A percentile compares a stretch with the other conserved stretches of the same genome.
These are phyloP conservation scores for Phytophthora fragariaefolia DNA, from an alignment of 352 stramenopile genomes.

Conservation along the genomic window DNA sequence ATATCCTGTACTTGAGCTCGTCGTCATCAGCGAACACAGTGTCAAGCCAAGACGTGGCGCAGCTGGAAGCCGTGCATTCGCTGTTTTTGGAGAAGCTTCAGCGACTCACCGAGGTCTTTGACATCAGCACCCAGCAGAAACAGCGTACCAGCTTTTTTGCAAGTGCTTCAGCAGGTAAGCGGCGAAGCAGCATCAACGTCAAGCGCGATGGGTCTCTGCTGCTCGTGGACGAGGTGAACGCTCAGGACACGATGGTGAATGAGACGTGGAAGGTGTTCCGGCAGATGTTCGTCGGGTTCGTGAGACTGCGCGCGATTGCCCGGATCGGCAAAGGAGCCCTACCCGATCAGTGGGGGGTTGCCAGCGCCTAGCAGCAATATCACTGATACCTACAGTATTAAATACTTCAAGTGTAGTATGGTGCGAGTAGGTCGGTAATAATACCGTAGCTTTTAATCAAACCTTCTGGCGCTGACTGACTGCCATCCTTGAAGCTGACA, in stretches of 20 bases:
- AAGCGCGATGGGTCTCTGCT: conserved; percentile 28
- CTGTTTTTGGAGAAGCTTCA: conserved; percentile 66
- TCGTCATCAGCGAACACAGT: conserved; percentile 46
- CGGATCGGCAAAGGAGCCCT: conserved; percentile 63
- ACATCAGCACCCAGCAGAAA: conserved; percentile 1
- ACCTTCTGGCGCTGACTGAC: too few species aligned
- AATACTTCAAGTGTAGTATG: too few species aligned
- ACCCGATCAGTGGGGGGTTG: conserved; percentile 57
- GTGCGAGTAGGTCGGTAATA: too few species aligned
- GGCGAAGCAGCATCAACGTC: conserved; percentile 34
- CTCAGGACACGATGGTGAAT: conserved; percentile 51
- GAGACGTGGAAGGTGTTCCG: conserved; percentile 83
- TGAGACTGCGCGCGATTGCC: conserved; percentile 54
- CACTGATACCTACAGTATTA: too few species aligned
- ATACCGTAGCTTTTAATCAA: too few species aligned
- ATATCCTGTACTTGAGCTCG: conserved; percentile 65
- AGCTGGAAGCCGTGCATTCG: conserved; percentile 61
- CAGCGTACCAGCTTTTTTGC: background rate
- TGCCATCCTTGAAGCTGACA: too few species aligned
- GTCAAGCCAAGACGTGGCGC: conserved; percentile 74
- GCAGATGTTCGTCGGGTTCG: conserved; percentile 71
- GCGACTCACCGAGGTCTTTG: conserved; percentile 45
- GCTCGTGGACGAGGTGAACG: conserved; percentile 49
- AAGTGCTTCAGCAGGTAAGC: background rate
- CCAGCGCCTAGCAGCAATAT: background rate